Evolutionary conservation across 768 basidiomycete species (phyloP).

Genomic region (Tephrocybe sp.): DNA sequence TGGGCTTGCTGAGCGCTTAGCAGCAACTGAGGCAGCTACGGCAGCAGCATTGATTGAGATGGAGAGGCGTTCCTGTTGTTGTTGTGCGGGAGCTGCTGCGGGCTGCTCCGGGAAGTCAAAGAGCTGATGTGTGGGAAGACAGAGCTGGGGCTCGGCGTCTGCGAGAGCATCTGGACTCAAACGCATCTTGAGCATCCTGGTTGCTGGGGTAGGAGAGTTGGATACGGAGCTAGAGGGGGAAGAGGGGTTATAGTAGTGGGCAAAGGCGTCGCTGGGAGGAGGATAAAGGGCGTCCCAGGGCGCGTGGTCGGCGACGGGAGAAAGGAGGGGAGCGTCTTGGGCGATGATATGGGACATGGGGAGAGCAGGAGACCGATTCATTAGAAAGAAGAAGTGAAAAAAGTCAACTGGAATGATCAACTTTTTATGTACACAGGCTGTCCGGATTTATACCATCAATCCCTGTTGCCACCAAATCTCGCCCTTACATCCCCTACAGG

Average conservation of each 20-base stretch:
- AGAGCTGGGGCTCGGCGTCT: conserved; percentile 44
- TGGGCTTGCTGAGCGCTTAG: conserved; percentile 47
- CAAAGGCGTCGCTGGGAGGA: conserved; percentile 40
- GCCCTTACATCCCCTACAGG: background rate
- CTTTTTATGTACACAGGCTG: conserved; percentile 22
- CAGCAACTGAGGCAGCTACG: conserved; percentile 24
- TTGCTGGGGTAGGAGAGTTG: conserved; percentile 43
- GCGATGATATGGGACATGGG: conserved; percentile 60
- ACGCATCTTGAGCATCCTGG: conserved; percentile 49
- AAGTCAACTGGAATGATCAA: conserved; percentile 21
- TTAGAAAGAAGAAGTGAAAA: conserved; percentile 14
- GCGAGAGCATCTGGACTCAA: conserved; percentile 39
- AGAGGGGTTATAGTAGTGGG: conserved; percentile 47
- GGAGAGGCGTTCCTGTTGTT: conserved; percentile 28
- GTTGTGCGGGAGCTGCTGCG: conserved; percentile 30
- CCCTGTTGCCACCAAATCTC: conserved; percentile 12
- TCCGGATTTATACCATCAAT: conserved; percentile 30
- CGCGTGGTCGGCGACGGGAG: conserved; percentile 41
- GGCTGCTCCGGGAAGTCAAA: conserved; percentile 55
- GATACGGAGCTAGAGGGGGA: conserved; percentile 45
- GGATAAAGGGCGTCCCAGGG: conserved; percentile 46
- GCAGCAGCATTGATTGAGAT: conserved; percentile 30
- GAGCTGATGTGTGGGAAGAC: conserved; percentile 69
- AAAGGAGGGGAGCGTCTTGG: conserved; percentile 55
- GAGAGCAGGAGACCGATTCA: conserved; percentile 31